phyloP scores from a whole-genome alignment of 257 asterid species.

The Leptodermis oblonga region DNA sequence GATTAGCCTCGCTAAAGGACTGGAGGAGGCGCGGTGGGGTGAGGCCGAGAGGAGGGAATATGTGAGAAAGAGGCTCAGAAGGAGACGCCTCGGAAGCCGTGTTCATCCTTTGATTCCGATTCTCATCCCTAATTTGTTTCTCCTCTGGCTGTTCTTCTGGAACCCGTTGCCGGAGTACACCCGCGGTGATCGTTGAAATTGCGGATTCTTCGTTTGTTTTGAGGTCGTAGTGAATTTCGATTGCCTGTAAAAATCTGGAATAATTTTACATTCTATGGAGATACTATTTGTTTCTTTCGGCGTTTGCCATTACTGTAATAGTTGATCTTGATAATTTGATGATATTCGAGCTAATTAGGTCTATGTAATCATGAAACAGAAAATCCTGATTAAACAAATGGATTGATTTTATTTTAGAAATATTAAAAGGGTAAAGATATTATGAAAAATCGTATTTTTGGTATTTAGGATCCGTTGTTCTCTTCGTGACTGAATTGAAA shows the following conservation, averaged over 20 bases:
- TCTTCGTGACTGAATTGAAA: too few relatives aligned
- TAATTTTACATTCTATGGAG: background rate
- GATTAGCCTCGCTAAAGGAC: slow-evolving; percentile 55
- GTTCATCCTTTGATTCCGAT: slow-evolving; percentile 54
- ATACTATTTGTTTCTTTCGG: background rate
- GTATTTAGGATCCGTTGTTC: too few relatives aligned
- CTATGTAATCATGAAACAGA: too few relatives aligned
- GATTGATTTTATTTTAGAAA: too few relatives aligned
- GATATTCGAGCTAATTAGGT: too few relatives aligned
- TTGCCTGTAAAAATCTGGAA: background rate
- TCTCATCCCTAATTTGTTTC: slow-evolving; percentile 56
- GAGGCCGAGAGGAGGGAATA: slow-evolving; percentile 52
- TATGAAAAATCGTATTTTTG: too few relatives aligned
- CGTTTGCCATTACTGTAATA: background rate
- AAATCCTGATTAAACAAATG: too few relatives aligned
- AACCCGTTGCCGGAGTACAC: slow-evolving; percentile 35
- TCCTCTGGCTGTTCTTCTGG: slow-evolving; percentile 53
- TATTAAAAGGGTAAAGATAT: too few relatives aligned
- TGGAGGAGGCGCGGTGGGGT: slow-evolving; percentile 72
- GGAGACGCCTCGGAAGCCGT: slow-evolving; percentile 40
- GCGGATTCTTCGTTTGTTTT: background rate
- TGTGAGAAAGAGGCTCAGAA: slow-evolving; percentile 47
- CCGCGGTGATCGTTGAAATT: slow-evolving; percentile 1
- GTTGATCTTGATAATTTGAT: too few relatives aligned
- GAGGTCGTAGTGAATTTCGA: too few relatives aligned